phyloP scores from a whole-genome alignment of 306 rosid genomes.

The Cercis canadensis region DNA sequence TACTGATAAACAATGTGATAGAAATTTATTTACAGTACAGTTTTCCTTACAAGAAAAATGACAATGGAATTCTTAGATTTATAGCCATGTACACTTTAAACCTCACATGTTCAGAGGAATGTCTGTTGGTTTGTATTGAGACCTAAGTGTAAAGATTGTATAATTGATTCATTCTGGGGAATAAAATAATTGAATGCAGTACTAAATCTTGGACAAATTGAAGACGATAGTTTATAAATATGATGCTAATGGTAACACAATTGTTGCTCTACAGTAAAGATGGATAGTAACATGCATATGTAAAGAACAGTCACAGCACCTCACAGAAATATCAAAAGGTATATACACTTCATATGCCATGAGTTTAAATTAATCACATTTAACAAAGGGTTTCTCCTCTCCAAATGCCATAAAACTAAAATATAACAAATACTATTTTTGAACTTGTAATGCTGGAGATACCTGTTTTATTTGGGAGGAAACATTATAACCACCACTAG shows the following conservation, averaged over 20 bases:
- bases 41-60: neutral
- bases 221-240: slow-evolving; percentile 14
- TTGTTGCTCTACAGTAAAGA: slow-evolving; percentile 8
- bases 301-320: neutral
- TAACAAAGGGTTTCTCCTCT: slow-evolving; percentile 14
- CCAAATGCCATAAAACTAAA: slow-evolving; percentile 23
- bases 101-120: neutral
- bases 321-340: slow-evolving; percentile 1
- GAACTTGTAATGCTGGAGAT: slow-evolving; percentile 26
- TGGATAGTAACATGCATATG: neutral
- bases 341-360: neutral
- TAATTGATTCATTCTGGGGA: neutral
- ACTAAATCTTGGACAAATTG: slow-evolving; percentile 17
- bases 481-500: slow-evolving; percentile 83
- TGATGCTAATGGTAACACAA: neutral
- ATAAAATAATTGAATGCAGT: neutral
- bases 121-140: slow-evolving; percentile 1
- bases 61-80: neutral
- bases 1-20: no score
- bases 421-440: slow-evolving; percentile 1
- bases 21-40: neutral
- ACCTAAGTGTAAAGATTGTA: neutral
- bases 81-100: neutral
- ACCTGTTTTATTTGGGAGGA: slow-evolving; percentile 67
- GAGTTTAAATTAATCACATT: slow-evolving; percentile 26